Base-by-base conservation (phyloP, 768 basidiomycete genomes). In the Mycena metata region DNA sequence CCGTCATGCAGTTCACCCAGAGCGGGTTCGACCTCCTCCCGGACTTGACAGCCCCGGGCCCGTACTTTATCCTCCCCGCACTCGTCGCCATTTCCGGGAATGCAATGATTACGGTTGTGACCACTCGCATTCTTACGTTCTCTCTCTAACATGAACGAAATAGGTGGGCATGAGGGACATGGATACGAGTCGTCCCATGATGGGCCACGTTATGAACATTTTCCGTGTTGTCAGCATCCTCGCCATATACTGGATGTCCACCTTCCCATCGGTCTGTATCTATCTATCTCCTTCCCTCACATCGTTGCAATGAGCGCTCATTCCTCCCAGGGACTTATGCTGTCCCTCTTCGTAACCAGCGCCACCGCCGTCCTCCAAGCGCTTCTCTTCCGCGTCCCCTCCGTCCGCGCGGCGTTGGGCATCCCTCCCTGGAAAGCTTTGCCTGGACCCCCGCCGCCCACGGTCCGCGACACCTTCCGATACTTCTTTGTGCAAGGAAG, bases 41-140 rank as follows among this genome's bases (percentile, higher is more conserved):
- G 0, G 92, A 98, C 78, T 79, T 99, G 70, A 95, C 95, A 0
- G 77, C 84, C 3, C 76, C 89, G n/a, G 94, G 95, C 76, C 95
- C 96, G 15, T 89, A 86, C 58, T 91, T 87, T 72, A 78, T 92
- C 24, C 82, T 99, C 49, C 96, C 96, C 0, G 73, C 87, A 33
- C 80, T 85, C 19, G 82, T 79, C 67, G 88, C 86, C 67, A 83
- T 83, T 69, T 82, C 83, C 41, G 91, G 94, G 63, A 91, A 95
- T 69, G 39, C 85, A 10, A 92, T 95, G 70, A 86, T 96, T 43
- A 78, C 83, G 75, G 94, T n/a, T 94, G 71, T 67, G 91, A 78
- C 3, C 59, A 49, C 46, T 13, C 8, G 21, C 23, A 19, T 45
- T 43, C 64, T 5, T 45, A 39, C 5, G 7, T 55, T 3, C 60